Evolutionary conservation across 768 basidiomycete species (phyloP).

Genomic region (Crucibulum laeve): DNA sequence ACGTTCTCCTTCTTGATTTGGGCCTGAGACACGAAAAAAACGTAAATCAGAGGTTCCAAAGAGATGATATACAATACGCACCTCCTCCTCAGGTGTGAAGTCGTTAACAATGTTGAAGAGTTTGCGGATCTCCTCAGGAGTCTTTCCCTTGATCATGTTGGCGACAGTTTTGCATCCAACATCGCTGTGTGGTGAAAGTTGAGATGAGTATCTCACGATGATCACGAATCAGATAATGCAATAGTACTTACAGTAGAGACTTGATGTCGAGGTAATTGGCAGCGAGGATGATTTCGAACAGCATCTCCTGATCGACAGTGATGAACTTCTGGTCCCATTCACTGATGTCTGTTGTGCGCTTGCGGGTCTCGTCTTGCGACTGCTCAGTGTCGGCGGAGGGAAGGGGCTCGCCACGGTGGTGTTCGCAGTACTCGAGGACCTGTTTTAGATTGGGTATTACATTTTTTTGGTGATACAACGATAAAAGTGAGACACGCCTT

Average conservation of each 20-base stretch:
- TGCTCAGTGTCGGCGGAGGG: constrained; percentile 79
- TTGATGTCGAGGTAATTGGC: constrained; percentile 99
- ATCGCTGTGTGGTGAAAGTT: constrained; percentile 48
- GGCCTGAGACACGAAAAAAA: constrained; percentile 42
- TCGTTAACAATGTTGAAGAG: constrained; percentile 98
- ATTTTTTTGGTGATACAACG: not conserved
- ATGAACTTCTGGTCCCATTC: constrained; percentile 99
- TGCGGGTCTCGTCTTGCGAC: constrained; percentile 89
- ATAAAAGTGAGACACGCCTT: constrained; percentile 53
- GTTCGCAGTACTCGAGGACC: constrained; percentile 99
- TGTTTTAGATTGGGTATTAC: constrained; percentile 23
- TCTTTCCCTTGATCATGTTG: constrained; percentile 99
- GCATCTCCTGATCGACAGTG: constrained; percentile 98
- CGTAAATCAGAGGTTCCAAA: constrained; percentile 7
- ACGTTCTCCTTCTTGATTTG: constrained; percentile 99
- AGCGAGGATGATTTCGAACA: constrained; percentile 98
- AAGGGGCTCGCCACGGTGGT: constrained; percentile 96
- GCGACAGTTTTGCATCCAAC: constrained; percentile 99
- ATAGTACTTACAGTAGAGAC: constrained; percentile 78
- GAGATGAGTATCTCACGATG: not conserved
- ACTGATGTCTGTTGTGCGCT: constrained; percentile 96
- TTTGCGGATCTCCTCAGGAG: constrained; percentile 98
- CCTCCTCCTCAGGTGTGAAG: constrained; percentile 99
- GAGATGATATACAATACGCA: constrained; percentile 24
- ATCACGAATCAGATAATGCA: constrained; percentile 6